Evolutionary conservation across 768 basidiomycete genomes (phyloP), one percentile per base, ranked within the genome.

Genomic region (Exidia glandulosa): DNA sequence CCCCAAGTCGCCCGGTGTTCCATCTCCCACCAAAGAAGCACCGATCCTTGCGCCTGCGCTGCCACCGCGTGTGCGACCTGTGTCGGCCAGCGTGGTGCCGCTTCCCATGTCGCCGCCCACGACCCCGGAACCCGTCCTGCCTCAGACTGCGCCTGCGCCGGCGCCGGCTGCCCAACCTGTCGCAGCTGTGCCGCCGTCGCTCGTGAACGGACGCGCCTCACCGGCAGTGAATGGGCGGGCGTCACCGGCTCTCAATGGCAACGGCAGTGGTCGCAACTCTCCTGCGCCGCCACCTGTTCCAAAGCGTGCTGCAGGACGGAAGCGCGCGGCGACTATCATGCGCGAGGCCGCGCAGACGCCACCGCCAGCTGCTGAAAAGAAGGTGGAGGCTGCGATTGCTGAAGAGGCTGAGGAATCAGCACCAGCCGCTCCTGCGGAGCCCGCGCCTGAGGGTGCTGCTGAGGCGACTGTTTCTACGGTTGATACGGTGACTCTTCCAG

Each of bases 221-320:
- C 41, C 41, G 5, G 41, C 41, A 5, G 19, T 19, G 41, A 45
- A 45, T 19, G 41, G 41, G 10, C 41, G 41, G 6, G 23, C 16
- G 6, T 45, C 41, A 23, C 41, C 41, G 6, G 41, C 41, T 10
- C 19, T 54, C 25, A 54, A 23, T n/a, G n/a, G n/a, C n/a, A n/a
- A n/a, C n/a, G n/a, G n/a, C 30, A 54, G 52, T 16, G 58, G 50
- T 7, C 45, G 31, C 19, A 25, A 14, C 27, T 57, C 55, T 23
- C 52, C 66, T 30, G 60, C 65, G 5, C 65, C 67, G 29, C 68
- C 67, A 27, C 67, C 67, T 16, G 33, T 68, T 12, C 67, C 67
- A 4, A 52, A 68, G 14, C 60, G 67, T 25, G 67, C 68, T 6
- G 65, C 67, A n/a, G 60, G 62, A 23, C 57, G 67, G 23, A 56